phyloP scores from a whole-genome alignment of 1,284 basidiomycete genomes.

The Ganoderma lucidum region DNA sequence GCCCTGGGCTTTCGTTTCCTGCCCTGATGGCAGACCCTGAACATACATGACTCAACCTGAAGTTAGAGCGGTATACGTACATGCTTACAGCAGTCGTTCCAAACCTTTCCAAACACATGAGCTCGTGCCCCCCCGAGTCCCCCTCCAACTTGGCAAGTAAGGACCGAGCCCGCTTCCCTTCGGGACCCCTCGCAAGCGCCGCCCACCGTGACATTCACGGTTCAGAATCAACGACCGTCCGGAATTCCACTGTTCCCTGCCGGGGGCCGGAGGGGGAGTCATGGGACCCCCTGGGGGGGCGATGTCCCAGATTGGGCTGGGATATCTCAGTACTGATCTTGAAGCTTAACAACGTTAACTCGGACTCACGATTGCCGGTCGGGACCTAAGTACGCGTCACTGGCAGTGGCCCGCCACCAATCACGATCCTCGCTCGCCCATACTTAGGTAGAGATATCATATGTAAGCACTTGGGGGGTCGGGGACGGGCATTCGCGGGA shows the following conservation, averaged over 20 bases:
- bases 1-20: neutral
- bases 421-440: neutral
- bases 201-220: no score
- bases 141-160: neutral
- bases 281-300: neutral
- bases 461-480: neutral
- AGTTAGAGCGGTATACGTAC: neutral
- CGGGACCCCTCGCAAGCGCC: no score
- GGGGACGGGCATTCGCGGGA: slow-evolving; percentile 2
- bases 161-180: no score
- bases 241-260: neutral
- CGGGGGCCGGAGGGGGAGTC: neutral
- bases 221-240: no score
- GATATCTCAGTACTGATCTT: neutral
- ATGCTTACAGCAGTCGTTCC: neutral
- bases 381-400: no score
- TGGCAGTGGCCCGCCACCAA: neutral
- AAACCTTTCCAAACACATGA: neutral
- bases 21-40: neutral
- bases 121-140: neutral
- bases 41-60: neutral
- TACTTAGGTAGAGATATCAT: neutral
- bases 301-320: neutral
- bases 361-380: no score
- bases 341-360: neutral